Conservation (phyloP, 139 green algal species). For the Monoraphidium neglectum region DNA sequence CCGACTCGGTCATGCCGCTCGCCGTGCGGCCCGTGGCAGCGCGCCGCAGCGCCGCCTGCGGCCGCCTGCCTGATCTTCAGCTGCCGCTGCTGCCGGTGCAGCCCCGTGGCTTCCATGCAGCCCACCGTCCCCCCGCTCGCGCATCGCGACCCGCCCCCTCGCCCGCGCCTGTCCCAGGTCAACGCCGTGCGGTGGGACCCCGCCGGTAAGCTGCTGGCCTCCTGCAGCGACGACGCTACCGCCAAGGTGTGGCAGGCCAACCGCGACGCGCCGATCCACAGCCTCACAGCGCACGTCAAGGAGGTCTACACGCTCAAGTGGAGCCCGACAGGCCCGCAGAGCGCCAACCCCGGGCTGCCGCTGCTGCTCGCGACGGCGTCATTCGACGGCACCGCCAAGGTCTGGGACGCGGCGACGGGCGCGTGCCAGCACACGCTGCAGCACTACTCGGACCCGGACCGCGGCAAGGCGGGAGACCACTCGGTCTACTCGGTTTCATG, state of each 20-base stretch:
- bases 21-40: neutral
- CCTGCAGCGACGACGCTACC: conserved; percentile 85
- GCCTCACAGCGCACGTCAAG: conserved; percentile 70
- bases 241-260: conserved; percentile 67
- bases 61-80: neutral
- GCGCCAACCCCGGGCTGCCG: conserved; percentile 61
- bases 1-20: neutral
- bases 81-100: neutral
- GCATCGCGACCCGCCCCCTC: neutral
- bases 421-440: conserved; percentile 60
- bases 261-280: conserved; percentile 48
- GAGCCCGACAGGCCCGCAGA: conserved; percentile 65
- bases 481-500: conserved; percentile 85
- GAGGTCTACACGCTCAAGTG: conserved; percentile 93
- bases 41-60: neutral
- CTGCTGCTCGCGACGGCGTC: conserved; percentile 81
- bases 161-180: conserved; percentile 44
- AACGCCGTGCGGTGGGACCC: conserved; percentile 92
- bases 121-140: neutral
- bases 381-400: conserved; percentile 83
- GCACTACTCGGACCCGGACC: conserved; percentile 62
- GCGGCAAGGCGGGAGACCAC: too few relatives aligned
- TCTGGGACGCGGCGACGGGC: conserved; percentile 85
- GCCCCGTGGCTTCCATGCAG: neutral
- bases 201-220: conserved; percentile 80